Conservation (phyloP, 305 asterid species). For the Solanum aculeatissimum region DNA sequence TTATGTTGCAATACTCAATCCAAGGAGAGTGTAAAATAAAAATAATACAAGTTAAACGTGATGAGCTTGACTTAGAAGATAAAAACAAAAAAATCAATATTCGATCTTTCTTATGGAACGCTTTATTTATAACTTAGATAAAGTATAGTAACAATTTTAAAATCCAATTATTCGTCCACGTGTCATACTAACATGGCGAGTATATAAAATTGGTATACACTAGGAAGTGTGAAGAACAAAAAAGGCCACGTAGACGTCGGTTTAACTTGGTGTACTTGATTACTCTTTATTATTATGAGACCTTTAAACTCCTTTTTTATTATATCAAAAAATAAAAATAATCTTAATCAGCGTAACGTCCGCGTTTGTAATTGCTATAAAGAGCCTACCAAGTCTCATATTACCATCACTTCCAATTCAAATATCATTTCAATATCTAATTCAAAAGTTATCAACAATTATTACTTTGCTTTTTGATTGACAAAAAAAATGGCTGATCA, state of each 20-base stretch:
- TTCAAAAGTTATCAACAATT: neutral
- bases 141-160: too few species aligned
- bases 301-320: constrained; percentile 1
- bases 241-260: constrained; percentile 11
- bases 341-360: constrained; percentile 21
- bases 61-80: too few species aligned
- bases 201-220: neutral
- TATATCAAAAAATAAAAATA: neutral
- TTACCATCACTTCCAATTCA: neutral
- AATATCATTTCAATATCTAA: neutral
- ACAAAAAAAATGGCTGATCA: constrained; percentile 39
- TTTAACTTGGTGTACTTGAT: constrained; percentile 22
- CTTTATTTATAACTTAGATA: too few species aligned
- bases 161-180: neutral
- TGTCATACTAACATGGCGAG: neutral
- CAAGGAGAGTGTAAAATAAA: too few species aligned
- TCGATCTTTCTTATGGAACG: accelerated
- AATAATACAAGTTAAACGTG: too few species aligned
- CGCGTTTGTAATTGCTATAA: constrained; percentile 46
- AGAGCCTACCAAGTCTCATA: neutral
- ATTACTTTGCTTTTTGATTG: neutral
- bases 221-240: neutral
- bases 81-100: accelerated
- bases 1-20: too few species aligned
- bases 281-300: neutral